Evolutionary conservation across 805 yeast species (phyloP).

Genomic region (Starmerella vaccinii): DNA sequence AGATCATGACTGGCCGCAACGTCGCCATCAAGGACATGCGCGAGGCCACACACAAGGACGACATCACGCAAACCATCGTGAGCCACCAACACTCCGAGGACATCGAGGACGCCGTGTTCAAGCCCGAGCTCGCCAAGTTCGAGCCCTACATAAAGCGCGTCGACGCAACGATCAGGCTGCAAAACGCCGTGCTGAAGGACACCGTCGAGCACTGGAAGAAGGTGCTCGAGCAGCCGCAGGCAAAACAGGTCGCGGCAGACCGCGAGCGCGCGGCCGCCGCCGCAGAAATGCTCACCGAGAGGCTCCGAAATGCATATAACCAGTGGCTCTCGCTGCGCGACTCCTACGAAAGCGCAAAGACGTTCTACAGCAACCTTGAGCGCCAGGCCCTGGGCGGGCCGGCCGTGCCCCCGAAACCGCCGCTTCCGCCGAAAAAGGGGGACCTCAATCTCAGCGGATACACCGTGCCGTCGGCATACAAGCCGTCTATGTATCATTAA

Average conservation of each 20-base stretch:
- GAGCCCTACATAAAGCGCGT: constrained; percentile 56
- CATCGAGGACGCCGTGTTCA: constrained; percentile 49
- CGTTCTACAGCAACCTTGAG: constrained; percentile 49
- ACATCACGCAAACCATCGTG: constrained; percentile 66
- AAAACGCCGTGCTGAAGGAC: constrained; percentile 42
- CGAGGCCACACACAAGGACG: constrained; percentile 60
- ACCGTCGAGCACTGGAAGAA: constrained; percentile 40
- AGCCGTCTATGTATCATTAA: constrained; percentile 21
- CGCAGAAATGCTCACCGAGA: constrained; percentile 34
- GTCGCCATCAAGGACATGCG: constrained; percentile 57
- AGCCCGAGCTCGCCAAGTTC: constrained; percentile 67
- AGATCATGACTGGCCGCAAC: constrained; percentile 53
- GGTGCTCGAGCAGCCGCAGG: constrained; percentile 39
- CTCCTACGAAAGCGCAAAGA: constrained; percentile 53
- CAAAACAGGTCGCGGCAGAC: constrained; percentile 32
- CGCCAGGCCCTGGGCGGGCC: constrained; percentile 28
- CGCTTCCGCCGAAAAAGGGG: constrained; percentile 11
- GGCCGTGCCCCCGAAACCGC: constrained; percentile 24
- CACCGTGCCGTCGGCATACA: constrained; percentile 22
- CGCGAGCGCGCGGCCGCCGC: constrained; percentile 30
- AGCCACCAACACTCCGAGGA: constrained; percentile 44
- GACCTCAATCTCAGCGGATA: constrained; percentile 20
- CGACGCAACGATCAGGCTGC: constrained; percentile 57
- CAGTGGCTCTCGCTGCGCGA: constrained; percentile 48
- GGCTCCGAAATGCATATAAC: constrained; percentile 41